Evolutionary conservation across 2,329 filamentous ascomycete genomes (phyloP).

Genomic region (Pseudonectria foliicola): DNA sequence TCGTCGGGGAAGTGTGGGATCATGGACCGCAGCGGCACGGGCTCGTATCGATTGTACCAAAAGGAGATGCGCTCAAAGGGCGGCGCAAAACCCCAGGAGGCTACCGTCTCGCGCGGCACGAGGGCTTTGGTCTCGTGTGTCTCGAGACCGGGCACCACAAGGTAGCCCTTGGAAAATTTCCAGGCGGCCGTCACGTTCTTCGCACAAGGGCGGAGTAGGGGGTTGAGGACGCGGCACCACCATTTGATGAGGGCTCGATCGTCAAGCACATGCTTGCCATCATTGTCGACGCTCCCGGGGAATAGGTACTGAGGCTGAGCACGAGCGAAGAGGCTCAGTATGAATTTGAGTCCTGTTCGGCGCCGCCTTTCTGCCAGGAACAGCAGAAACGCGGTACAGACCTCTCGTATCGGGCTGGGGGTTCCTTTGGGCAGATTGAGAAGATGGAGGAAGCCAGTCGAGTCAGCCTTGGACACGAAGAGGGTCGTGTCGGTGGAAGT

Average conservation of each 20-base stretch:
- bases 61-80: slow-evolving; percentile 61
- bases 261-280: slow-evolving; percentile 81
- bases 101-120: slow-evolving; percentile 52
- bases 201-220: slow-evolving; percentile 52
- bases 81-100: slow-evolving; percentile 62
- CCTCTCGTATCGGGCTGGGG: slow-evolving; percentile 65
- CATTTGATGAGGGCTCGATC: slow-evolving; percentile 86
- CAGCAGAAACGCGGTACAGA: slow-evolving; percentile 68
- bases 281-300: slow-evolving; percentile 80
- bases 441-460: slow-evolving; percentile 75
- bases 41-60: slow-evolving; percentile 49
- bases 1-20: slow-evolving; percentile 93
- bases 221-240: slow-evolving; percentile 89
- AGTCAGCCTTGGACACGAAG: slow-evolving; percentile 96
- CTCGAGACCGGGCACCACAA: slow-evolving; percentile 84
- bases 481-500: slow-evolving; percentile 75
- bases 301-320: slow-evolving; percentile 93
- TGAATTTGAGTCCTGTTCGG: slow-evolving; percentile 57
- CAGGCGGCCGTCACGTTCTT: slow-evolving; percentile 26
- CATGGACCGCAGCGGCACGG: slow-evolving; percentile 71
- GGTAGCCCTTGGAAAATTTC: slow-evolving; percentile 61
- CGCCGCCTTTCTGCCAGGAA: slow-evolving; percentile 64
- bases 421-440: slow-evolving; percentile 55
- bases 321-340: slow-evolving; percentile 86
- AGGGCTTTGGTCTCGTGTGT: slow-evolving; percentile 72